Evolutionary conservation across 1,284 basidiomycete species (phyloP).

Genomic region (Papiliotrema fonsecae): DNA sequence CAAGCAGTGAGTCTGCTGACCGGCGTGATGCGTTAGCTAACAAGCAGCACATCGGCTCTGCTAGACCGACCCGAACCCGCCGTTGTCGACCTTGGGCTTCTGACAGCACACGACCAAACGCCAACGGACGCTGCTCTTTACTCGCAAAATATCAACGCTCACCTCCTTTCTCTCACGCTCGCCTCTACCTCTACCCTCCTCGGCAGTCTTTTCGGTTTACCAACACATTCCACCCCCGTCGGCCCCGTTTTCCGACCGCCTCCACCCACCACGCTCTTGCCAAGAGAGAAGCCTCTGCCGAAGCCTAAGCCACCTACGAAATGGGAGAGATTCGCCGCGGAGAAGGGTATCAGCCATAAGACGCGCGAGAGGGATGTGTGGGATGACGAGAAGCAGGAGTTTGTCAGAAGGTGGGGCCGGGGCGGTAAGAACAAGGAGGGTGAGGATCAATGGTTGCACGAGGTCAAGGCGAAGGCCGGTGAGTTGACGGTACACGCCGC

Average conservation of each 20-base stretch:
- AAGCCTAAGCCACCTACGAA: constrained; percentile 90
- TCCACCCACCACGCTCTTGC: constrained; percentile 66
- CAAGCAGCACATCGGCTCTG: constrained; percentile 38
- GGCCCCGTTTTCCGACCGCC: constrained; percentile 84
- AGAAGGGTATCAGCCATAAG: constrained; percentile 86
- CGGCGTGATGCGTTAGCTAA: neutral
- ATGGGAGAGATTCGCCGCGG: constrained; percentile 92
- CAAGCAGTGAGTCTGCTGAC: constrained; percentile 28
- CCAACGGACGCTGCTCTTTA: constrained; percentile 76
- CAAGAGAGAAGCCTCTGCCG: constrained; percentile 86
- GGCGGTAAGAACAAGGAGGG: constrained; percentile 83
- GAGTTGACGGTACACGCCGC: constrained; percentile 37
- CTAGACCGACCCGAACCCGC: constrained; percentile 77
- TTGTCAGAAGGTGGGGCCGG: constrained; percentile 89
- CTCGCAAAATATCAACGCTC: constrained; percentile 69
- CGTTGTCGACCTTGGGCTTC: constrained; percentile 73
- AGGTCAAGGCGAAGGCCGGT: constrained; percentile 82
- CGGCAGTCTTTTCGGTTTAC: constrained; percentile 73
- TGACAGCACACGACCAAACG: constrained; percentile 83
- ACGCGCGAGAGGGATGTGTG: constrained; percentile 78
- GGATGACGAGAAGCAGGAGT: constrained; percentile 92
- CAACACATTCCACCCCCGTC: constrained; percentile 69
- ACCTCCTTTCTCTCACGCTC: constrained; percentile 73
- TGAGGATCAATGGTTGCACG: constrained; percentile 89
- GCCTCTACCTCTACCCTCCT: constrained; percentile 83